These are phyloP conservation scores for Andrographis paniculata DNA, from an alignment of 305 asterid genomes.

Conservation along the genomic window DNA sequence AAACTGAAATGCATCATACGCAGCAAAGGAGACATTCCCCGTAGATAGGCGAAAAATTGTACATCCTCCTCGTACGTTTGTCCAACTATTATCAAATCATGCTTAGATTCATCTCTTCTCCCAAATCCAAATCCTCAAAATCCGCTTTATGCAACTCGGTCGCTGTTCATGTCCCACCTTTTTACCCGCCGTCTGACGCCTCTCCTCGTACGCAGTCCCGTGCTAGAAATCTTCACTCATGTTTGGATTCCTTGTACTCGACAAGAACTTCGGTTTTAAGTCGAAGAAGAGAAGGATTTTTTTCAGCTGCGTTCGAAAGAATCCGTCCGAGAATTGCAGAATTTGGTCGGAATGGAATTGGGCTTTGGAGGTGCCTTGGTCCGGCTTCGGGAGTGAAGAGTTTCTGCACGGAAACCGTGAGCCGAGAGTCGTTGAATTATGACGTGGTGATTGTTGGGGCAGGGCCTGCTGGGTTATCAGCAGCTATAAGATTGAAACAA, in stretches of 20 bases:
- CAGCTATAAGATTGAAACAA: slow-evolving; percentile 88
- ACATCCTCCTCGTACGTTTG: too few relatives aligned
- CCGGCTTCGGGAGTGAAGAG: slow-evolving; percentile 23
- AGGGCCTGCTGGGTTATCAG: slow-evolving; percentile 96
- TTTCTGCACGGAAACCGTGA: slow-evolving; percentile 41
- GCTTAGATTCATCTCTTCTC: slow-evolving; percentile 30
- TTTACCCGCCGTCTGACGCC: slow-evolving; percentile 13
- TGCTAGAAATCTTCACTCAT: slow-evolving; percentile 5
- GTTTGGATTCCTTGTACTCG: slow-evolving; percentile 17
- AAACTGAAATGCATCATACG: too few relatives aligned
- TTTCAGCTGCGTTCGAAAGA: slow-evolving; percentile 21
- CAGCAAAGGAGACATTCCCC: too few relatives aligned
- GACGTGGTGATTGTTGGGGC: slow-evolving; percentile 97
- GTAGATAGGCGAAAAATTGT: too few relatives aligned
- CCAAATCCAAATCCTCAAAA: slow-evolving; percentile 31
- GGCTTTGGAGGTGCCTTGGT: slow-evolving; percentile 22
- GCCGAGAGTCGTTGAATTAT: slow-evolving; percentile 66
- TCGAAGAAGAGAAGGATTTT: slow-evolving; percentile 18
- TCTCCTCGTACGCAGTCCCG: slow-evolving; percentile 14
- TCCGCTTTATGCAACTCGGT: slow-evolving; percentile 13
- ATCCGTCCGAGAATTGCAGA: slow-evolving; percentile 18
- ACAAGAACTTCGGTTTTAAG: slow-evolving; percentile 14
- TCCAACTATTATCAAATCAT: slow-evolving; percentile 32
- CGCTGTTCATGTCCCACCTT: slow-evolving; percentile 17
- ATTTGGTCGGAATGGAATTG: slow-evolving; percentile 17